phyloP scores from a whole-genome alignment of 2,329 filamentous ascomycete genomes.

The Xylariaceae sp. region DNA sequence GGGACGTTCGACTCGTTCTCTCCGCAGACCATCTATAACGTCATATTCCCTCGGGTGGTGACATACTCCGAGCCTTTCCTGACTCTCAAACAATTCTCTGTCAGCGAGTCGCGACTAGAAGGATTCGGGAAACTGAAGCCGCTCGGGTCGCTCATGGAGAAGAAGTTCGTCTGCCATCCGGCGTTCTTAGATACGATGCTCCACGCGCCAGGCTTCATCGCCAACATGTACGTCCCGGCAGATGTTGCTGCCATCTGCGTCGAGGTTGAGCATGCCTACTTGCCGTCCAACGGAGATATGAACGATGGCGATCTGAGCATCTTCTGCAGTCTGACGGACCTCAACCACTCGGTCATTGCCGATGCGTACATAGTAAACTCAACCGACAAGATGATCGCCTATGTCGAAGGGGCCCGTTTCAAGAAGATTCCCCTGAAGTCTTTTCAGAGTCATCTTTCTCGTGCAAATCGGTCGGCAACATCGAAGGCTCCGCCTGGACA shows the following conservation, averaged over 20 bases:
- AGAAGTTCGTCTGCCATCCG: slow-evolving; percentile 22
- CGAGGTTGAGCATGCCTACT: slow-evolving; percentile 19
- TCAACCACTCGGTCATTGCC: slow-evolving; percentile 22
- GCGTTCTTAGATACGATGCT: slow-evolving; percentile 30
- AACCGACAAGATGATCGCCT: slow-evolving; percentile 19
- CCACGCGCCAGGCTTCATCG: slow-evolving; percentile 30
- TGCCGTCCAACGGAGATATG: slow-evolving; percentile 16
- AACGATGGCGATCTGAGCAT: slow-evolving; percentile 19
- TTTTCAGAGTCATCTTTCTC: slow-evolving; percentile 30
- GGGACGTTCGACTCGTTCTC: slow-evolving; percentile 14
- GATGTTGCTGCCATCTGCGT: slow-evolving; percentile 29
- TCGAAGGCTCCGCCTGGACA: too few species aligned
- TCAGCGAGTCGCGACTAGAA: slow-evolving; percentile 22
- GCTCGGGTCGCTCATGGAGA: neutral
- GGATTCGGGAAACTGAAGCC: slow-evolving; percentile 11
- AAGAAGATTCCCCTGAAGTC: slow-evolving; percentile 27
- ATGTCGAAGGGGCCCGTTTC: slow-evolving; percentile 27
- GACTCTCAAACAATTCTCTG: slow-evolving; percentile 23
- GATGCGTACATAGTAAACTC: slow-evolving; percentile 25
- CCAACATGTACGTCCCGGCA: slow-evolving; percentile 24
- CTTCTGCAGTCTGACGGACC: slow-evolving; percentile 26
- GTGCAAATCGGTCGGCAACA: too few species aligned
- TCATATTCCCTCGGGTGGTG: slow-evolving; percentile 31
- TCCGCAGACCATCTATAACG: slow-evolving; percentile 21
- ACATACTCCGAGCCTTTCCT: slow-evolving; percentile 23